phyloP scores from a whole-genome alignment of 2,329 filamentous ascomycete genomes.

The Xylaria sp. region DNA sequence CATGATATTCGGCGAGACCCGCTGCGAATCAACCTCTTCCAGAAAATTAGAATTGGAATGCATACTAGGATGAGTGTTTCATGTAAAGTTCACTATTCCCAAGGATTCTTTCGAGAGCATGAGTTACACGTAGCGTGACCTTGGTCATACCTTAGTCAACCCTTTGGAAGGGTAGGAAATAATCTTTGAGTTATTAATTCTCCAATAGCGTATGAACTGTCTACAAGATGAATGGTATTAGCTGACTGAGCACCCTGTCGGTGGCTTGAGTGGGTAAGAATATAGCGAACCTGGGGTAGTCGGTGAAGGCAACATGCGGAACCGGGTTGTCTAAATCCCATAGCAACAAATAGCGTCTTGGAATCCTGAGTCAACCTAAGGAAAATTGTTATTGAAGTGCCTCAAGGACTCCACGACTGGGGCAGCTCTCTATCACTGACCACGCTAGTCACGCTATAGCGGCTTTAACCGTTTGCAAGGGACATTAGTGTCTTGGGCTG shows the following conservation, averaged over 20 bases:
- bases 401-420: not conserved
- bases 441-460: conserved; percentile 13
- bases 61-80: conserved; percentile 10
- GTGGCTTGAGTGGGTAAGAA: not conserved
- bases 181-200: not conserved
- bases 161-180: not conserved
- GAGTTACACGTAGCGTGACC: conserved; percentile 3
- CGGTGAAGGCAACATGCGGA: not conserved
- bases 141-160: conserved; percentile 11
- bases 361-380: conserved; percentile 1
- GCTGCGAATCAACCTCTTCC: conserved; percentile 1
- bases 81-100: conserved; percentile 9
- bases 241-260: not conserved
- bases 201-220: not conserved
- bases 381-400: not conserved
- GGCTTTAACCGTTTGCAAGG: conserved; percentile 28
- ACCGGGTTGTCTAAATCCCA: conserved; percentile 7
- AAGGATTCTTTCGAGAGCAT: conserved; percentile 4
- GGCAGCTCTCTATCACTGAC: not conserved
- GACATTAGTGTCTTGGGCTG: conserved; percentile 10
- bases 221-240: not conserved
- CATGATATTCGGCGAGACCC: conserved; percentile 8
- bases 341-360: not conserved
- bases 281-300: not conserved
- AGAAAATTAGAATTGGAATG: not conserved